Conservation (phyloP, 1,139 yeast genomes). For the Suhomyces anneliseae region DNA sequence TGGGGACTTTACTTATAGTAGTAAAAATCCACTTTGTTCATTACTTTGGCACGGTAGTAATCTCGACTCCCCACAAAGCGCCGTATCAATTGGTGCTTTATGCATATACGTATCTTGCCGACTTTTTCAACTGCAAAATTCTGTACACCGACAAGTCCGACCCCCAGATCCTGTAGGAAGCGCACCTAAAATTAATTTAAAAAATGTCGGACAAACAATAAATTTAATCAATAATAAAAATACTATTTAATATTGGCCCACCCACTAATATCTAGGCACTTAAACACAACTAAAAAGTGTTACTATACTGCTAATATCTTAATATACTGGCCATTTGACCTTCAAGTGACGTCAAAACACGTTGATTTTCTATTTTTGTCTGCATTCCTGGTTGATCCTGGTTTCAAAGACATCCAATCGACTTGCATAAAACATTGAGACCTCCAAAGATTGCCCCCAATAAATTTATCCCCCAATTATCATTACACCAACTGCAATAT, state of each 20-base stretch:
- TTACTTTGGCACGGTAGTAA: too few relatives aligned
- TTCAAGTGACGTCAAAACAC: too few relatives aligned
- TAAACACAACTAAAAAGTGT: too few relatives aligned
- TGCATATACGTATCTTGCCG: neutral
- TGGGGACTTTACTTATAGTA: too few relatives aligned
- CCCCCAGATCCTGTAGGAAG: constrained; percentile 8
- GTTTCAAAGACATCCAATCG: neutral
- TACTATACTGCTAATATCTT: neutral
- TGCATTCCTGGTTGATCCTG: neutral
- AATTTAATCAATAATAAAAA: too few relatives aligned
- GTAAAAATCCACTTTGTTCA: too few relatives aligned
- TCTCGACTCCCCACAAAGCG: too few relatives aligned
- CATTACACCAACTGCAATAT: neutral
- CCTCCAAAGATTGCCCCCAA: neutral
- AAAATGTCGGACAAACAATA: neutral
- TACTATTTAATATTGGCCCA: too few relatives aligned
- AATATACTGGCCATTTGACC: neutral
- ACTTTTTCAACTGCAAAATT: neutral
- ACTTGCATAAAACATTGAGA: neutral
- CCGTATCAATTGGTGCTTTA: neutral
- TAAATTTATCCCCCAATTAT: neutral
- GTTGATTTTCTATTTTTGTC: neutral
- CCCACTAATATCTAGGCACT: too few relatives aligned
- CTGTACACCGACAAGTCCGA: constrained; percentile 4
- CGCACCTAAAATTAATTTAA: neutral